These are phyloP conservation scores for Serendipita sp. DNA, from an alignment of 768 basidiomycete species.

Conservation along the genomic window DNA sequence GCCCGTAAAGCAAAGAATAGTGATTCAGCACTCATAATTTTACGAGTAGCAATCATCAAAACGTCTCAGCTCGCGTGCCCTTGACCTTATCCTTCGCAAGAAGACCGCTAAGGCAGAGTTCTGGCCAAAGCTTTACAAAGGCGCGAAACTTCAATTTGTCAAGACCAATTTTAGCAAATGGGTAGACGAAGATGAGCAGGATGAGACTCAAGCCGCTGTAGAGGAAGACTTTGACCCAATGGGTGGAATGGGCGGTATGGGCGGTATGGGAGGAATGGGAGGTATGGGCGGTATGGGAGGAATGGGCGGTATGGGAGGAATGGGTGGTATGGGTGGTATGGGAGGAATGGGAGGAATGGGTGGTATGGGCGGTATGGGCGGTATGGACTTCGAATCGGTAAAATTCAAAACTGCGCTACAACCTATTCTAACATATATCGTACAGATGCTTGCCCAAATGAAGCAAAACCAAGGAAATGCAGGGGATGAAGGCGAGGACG, in stretches of 20 bases:
- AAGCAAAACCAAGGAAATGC: slow-evolving; percentile 7
- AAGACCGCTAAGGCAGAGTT: slow-evolving; percentile 59
- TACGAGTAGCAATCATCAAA: slow-evolving; percentile 36
- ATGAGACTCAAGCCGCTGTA: slow-evolving; percentile 21
- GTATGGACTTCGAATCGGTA: slow-evolving; percentile 54
- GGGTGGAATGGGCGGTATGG: slow-evolving; percentile 13
- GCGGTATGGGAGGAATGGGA: slow-evolving; percentile 6
- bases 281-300: slow-evolving; percentile 21
- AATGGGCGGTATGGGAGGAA: slow-evolving; percentile 23
- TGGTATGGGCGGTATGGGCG: slow-evolving; percentile 18
- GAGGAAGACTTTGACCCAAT: slow-evolving; percentile 24
- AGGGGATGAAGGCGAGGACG: slow-evolving; percentile 21
- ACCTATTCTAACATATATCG: background rate
- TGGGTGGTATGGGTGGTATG: slow-evolving; percentile 32
- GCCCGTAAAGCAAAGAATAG: slow-evolving; percentile 11
- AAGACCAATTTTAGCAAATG: slow-evolving; percentile 94
- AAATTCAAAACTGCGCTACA: slow-evolving; percentile 3
- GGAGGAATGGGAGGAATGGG: slow-evolving; percentile 42
- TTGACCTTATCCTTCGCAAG: slow-evolving; percentile 61
- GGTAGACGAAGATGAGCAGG: slow-evolving; percentile 96
- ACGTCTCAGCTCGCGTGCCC: slow-evolving; percentile 46
- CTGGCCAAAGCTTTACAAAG: slow-evolving; percentile 88
- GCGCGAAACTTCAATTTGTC: slow-evolving; percentile 57
- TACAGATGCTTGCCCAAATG: slow-evolving; percentile 1
- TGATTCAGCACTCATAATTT: slow-evolving; percentile 1